Percentiles rank a stretch among this genome's conserved stretches.
These are phyloP conservation scores for Elaeis oleifera DNA, from an alignment of 202 grass and related monocot species.

Conservation along the genomic window DNA sequence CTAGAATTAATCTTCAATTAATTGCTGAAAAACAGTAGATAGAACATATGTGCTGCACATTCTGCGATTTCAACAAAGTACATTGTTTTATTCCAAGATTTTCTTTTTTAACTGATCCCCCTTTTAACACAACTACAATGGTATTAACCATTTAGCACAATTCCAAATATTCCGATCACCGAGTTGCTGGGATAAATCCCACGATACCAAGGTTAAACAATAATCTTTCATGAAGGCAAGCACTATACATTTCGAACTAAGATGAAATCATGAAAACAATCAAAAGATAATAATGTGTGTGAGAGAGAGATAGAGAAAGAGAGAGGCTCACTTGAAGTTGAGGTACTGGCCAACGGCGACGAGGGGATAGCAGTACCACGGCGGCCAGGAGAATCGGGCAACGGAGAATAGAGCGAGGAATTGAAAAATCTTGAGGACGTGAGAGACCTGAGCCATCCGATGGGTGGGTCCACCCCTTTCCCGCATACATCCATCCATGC, in stretches of 20 bases:
- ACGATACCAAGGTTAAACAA: too few species aligned
- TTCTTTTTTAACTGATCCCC: too few species aligned
- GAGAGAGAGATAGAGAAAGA: neutral
- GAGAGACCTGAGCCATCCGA: conserved; percentile 85
- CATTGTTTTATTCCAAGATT: too few species aligned
- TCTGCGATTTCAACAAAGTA: too few species aligned
- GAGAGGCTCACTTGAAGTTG: conserved; percentile 73
- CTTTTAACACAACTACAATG: too few species aligned
- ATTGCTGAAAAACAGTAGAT: too few species aligned
- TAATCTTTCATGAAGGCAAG: too few species aligned
- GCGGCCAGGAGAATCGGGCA: conserved; percentile 55
- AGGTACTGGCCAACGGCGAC: conserved; percentile 68
- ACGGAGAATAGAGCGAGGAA: conserved; percentile 70
- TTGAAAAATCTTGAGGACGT: conserved; percentile 67
- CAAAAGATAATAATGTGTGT: neutral
- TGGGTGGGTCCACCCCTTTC: conserved; percentile 47
- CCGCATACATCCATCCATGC: conserved; percentile 76
- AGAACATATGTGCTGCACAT: too few species aligned
- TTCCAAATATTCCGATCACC: too few species aligned
- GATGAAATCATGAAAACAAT: conserved; percentile 3
- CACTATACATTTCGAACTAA: neutral
- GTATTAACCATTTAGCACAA: too few species aligned
- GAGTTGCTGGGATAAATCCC: too few species aligned
- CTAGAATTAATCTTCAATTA: too few species aligned
- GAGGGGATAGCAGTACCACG: conserved; percentile 40